Percentiles rank a stretch among this genome's conserved stretches.
Evolutionary conservation across 768 basidiomycete genomes (phyloP).

Genomic region (Bullera alba): DNA sequence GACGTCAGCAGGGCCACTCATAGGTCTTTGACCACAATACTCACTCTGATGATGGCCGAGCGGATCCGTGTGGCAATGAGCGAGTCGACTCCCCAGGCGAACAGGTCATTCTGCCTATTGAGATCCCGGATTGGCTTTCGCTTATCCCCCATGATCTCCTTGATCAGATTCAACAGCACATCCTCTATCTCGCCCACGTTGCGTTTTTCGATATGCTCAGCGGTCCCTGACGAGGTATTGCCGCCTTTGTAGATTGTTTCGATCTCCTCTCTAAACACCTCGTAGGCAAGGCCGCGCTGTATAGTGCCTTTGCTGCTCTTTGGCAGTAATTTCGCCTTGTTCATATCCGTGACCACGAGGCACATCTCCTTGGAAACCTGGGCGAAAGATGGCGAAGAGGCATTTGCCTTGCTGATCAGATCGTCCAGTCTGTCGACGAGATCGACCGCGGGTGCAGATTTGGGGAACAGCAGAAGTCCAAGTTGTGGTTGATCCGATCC

Average conservation of each 20-base stretch:
- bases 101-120: constrained; percentile 32
- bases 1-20: neutral
- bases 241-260: constrained; percentile 27
- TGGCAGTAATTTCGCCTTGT: constrained; percentile 18
- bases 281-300: constrained; percentile 42
- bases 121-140: constrained; percentile 11
- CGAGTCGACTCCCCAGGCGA: constrained; percentile 42
- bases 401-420: constrained; percentile 26
- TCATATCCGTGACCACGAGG: constrained; percentile 10
- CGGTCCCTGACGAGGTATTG: neutral
- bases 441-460: neutral
- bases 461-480: constrained; percentile 52
- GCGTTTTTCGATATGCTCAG: constrained; percentile 6
- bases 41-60: constrained; percentile 27
- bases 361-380: constrained; percentile 40
- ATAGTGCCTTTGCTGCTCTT: constrained; percentile 45
- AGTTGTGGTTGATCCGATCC: constrained; percentile 52
- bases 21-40: constrained; percentile 1
- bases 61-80: constrained; percentile 39
- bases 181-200: constrained; percentile 10
- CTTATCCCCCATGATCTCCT: constrained; percentile 1
- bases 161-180: constrained; percentile 4
- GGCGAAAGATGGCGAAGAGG: constrained; percentile 36
- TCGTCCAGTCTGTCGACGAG: neutral
- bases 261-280: constrained; percentile 36